Percentiles rank a stretch among this genome's conserved stretches.
phyloP scores from a whole-genome alignment of 2,329 filamentous ascomycete genomes.

The Beauveria scarabaeidicola region DNA sequence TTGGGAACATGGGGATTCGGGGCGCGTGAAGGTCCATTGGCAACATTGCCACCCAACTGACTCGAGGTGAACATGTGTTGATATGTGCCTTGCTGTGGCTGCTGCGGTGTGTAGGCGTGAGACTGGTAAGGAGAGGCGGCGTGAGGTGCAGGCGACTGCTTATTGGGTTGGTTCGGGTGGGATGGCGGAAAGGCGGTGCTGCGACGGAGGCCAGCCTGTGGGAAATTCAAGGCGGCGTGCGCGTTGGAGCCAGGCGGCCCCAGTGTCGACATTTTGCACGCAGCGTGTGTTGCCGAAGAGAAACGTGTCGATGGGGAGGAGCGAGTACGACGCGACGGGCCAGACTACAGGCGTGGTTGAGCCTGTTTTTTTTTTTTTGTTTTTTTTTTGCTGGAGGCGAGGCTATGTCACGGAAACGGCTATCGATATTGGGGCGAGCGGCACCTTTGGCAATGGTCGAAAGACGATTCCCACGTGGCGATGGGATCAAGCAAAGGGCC shows the following conservation, averaged over 20 bases:
- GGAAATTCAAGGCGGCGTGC: conserved; percentile 45
- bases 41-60: conserved; percentile 38
- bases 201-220: conserved; percentile 42
- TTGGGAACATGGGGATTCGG: conserved; percentile 39
- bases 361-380: neutral
- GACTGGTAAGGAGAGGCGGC: conserved; percentile 47
- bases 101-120: conserved; percentile 45
- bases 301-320: neutral
- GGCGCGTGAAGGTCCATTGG: conserved; percentile 38
- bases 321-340: conserved; percentile 4
- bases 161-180: conserved; percentile 43
- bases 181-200: conserved; percentile 34
- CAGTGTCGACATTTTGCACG: conserved; percentile 36
- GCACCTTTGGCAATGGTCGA: neutral
- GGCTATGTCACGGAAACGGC: neutral
- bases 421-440: neutral
- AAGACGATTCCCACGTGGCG: neutral
- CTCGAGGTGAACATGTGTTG: conserved; percentile 44
- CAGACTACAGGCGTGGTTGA: neutral
- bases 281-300: neutral
- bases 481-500: neutral
- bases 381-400: neutral
- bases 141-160: conserved; percentile 47
- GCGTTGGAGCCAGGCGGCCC: conserved; percentile 41
- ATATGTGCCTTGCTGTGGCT: conserved; percentile 40